Base-by-base conservation (phyloP, 164 flowering plant species). In the Magnolia kwangsiensis region DNA sequence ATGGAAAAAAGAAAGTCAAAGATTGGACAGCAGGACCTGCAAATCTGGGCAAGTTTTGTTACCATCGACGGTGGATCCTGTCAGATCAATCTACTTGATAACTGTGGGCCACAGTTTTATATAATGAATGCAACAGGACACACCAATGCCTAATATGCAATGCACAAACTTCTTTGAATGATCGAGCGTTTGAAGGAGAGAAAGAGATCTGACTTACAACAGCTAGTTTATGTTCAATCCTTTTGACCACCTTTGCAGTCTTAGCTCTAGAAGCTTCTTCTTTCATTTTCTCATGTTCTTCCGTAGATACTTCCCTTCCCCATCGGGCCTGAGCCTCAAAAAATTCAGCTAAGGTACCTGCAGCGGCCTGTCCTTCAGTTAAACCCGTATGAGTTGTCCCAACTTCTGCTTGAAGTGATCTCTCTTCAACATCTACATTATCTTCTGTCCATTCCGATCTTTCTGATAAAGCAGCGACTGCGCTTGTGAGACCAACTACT, bases 251-350 rank as follows among this genome's bases (percentile, higher is more conserved):
- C 82, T 86, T 90, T 13, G 83, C 87, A 78, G 50, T 81, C 80
- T 86, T 88, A 68, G 90, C 92, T 78, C 78, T 87, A 63, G 93
- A 85, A 75, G 86, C 95, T 80, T 91, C 95, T 86, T 90, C 88
- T 68, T 89, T 80, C 93, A 96, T 89, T 82, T 83, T 91, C 77
- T 89, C 85, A 73, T 72, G 89, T 70, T 93, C 98, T 78, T 91
- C 89, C 61, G 83, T 75, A 71, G 99, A 85, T 75, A 91, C 81
- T 70, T 89, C 91, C 78, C 84, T 88, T 81, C 99, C 98, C 99
- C 99, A 96, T 29, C 88, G 87, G n/a, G 97, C 89, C 83, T 96
- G 94, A 71, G 98, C 96, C 87, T 93, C 97, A 79, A 89, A 89
- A 87, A 92, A 93, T 85, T 93, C 99, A 69, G 97, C 94, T 83